These are phyloP conservation scores for Leersia perrieri DNA, from an alignment of 176 grass and related monocot genomes.

Conservation along the genomic window DNA sequence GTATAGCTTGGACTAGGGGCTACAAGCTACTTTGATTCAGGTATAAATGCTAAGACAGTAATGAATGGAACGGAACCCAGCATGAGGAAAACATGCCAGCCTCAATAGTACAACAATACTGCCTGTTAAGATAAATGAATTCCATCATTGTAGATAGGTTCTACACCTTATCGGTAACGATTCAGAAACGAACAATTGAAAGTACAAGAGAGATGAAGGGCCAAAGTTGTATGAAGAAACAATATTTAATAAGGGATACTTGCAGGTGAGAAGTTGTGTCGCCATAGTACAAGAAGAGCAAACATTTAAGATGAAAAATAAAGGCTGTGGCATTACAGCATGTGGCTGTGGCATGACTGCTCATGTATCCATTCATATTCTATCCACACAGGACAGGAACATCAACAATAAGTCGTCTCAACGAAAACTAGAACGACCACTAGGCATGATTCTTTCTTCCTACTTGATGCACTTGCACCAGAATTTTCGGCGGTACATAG, in stretches of 20 bases:
- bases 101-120: no score
- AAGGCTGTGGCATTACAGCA: not conserved
- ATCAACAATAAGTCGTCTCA: not conserved
- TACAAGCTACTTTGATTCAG: not conserved
- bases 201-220: not conserved
- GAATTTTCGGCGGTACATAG: no score
- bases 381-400: no score
- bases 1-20: not conserved
- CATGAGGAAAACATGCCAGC: not conserved
- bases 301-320: not conserved
- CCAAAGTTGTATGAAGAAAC: not conserved
- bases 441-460: not conserved
- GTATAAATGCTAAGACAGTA: not conserved
- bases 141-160: not conserved
- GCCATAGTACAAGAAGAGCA: not conserved
- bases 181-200: not conserved
- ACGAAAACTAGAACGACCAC: not conserved
- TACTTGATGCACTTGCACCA: not conserved
- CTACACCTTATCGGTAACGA: not conserved
- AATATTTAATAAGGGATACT: not conserved
- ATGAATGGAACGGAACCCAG: not conserved
- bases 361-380: no score
- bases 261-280: not conserved
- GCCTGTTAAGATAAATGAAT: not conserved
- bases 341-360: no score